Conservation (phyloP, 2,329 filamentous ascomycete genomes). For the Helminthosporium solani region DNA sequence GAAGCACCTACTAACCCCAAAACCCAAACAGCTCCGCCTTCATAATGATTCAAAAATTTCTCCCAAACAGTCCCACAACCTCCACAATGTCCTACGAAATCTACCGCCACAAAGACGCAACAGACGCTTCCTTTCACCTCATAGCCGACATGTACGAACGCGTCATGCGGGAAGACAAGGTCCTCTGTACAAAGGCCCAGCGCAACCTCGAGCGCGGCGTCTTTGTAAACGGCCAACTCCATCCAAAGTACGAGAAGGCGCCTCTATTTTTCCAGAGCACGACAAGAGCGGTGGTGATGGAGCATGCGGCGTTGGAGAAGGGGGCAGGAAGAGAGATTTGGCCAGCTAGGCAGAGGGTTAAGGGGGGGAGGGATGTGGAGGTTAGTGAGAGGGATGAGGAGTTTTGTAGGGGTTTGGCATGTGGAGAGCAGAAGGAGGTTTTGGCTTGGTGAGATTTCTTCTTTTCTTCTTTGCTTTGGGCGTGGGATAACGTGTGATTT, state of each 20-base stretch:
- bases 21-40: no score
- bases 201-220: slow-evolving; percentile 61
- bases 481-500: no score
- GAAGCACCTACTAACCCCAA: no score
- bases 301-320: slow-evolving; percentile 21
- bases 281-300: slow-evolving; percentile 48
- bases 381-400: slow-evolving; percentile 51
- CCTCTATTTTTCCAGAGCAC: slow-evolving; percentile 57
- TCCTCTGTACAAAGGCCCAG: slow-evolving; percentile 59
- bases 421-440: slow-evolving; percentile 17
- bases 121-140: slow-evolving; percentile 57
- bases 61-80: slow-evolving; percentile 52
- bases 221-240: slow-evolving; percentile 62
- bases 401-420: slow-evolving; percentile 34
- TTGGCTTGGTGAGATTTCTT: slow-evolving; percentile 17
- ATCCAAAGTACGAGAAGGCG: slow-evolving; percentile 59
- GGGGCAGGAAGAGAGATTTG: slow-evolving; percentile 17
- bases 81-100: slow-evolving; percentile 62
- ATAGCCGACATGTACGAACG: slow-evolving; percentile 62
- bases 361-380: slow-evolving; percentile 46
- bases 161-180: slow-evolving; percentile 64
- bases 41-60: slow-evolving; percentile 63
- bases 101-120: slow-evolving; percentile 59
- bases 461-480: slow-evolving; percentile 2
- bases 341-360: slow-evolving; percentile 43